These are phyloP conservation scores for Tribonema minus DNA, from an alignment of 108 stramenopile species.

Conservation along the genomic window DNA sequence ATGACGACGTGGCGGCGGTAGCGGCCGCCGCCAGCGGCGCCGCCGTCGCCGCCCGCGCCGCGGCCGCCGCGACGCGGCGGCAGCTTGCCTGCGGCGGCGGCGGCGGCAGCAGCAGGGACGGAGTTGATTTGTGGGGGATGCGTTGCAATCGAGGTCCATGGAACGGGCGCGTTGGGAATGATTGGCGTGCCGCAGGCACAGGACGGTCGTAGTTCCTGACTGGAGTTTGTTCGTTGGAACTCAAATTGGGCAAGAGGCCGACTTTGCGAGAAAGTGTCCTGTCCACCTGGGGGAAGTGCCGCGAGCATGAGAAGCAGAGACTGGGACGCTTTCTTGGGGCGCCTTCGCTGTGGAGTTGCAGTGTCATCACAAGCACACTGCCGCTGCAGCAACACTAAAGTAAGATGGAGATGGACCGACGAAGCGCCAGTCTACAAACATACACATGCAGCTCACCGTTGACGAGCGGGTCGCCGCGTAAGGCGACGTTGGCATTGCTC, in stretches of 20 bases:
- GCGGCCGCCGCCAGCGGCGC: conserved; percentile 19
- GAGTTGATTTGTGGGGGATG: too few relatives aligned
- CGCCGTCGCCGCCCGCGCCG: conserved; percentile 2
- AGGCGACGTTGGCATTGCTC: conserved; percentile 1
- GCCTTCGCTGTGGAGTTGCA: not conserved
- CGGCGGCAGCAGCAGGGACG: too few relatives aligned
- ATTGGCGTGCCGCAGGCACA: not conserved
- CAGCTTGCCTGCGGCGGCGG: not conserved
- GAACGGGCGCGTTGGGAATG: not conserved
- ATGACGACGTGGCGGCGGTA: conserved; percentile 48
- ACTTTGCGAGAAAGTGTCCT: too few relatives aligned
- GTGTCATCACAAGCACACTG: not conserved
- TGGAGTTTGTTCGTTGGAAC: too few relatives aligned
- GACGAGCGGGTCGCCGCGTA: too few relatives aligned
- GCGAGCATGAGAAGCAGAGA: too few relatives aligned
- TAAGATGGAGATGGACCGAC: not conserved
- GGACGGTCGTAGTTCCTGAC: not conserved
- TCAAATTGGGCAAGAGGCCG: too few relatives aligned
- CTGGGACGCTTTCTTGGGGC: not conserved
- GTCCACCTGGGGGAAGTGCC: too few relatives aligned
- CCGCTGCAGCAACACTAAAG: too few relatives aligned
- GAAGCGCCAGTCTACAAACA: not conserved
- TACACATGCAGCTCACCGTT: not conserved
- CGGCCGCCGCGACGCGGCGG: not conserved
- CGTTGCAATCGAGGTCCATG: too few relatives aligned